Evolutionary conservation across 257 asterid genomes (phyloP).

Genomic region (Plantago elongata): DNA sequence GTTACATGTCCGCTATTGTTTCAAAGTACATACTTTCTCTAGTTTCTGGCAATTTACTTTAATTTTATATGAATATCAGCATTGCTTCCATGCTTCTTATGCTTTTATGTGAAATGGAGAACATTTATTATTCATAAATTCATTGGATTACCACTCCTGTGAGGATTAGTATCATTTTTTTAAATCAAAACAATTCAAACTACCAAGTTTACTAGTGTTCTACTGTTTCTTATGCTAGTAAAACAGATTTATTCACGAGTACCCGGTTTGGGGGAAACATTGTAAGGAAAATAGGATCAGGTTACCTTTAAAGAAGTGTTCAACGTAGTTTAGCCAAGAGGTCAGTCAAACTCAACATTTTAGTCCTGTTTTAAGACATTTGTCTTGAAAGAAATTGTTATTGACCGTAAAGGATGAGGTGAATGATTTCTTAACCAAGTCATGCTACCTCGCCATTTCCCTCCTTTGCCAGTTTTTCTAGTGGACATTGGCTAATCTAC

Average conservation of each 20-base stretch:
- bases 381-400: too few relatives aligned
- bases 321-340: too few relatives aligned
- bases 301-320: too few relatives aligned
- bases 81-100: conserved; percentile 11
- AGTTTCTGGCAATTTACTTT: conserved; percentile 16
- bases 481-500: not conserved
- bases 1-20: conserved; percentile 79
- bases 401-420: too few relatives aligned
- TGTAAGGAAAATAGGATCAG: too few relatives aligned
- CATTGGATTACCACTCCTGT: conserved; percentile 8
- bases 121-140: conserved; percentile 13
- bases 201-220: conserved; percentile 11
- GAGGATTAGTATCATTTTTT: conserved; percentile 4
- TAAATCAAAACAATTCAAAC: conserved; percentile 5
- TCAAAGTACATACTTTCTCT: conserved; percentile 56
- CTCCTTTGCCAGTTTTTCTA: not conserved
- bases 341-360: too few relatives aligned
- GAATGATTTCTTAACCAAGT: too few relatives aligned
- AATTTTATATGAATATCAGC: conserved; percentile 1
- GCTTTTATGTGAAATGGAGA: conserved; percentile 16
- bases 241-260: too few relatives aligned
- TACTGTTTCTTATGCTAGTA: conserved; percentile 8
- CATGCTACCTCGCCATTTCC: too few relatives aligned
- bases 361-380: too few relatives aligned
- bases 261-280: too few relatives aligned